phyloP scores from a whole-genome alignment of 805 yeast genomes.

The Lipomyces orientalis region DNA sequence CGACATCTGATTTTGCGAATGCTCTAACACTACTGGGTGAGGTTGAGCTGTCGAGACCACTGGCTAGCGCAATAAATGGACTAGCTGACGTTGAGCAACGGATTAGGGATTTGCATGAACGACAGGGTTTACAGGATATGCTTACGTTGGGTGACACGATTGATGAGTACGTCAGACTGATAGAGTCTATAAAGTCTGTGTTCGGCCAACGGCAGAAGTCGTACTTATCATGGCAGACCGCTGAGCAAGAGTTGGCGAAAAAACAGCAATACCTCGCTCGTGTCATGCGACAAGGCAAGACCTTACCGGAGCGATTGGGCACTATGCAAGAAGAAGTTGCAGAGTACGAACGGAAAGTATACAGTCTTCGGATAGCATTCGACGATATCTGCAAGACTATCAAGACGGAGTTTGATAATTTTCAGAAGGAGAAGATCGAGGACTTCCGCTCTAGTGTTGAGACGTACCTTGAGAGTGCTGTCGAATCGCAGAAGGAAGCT shows the following conservation, averaged over 20 bases:
- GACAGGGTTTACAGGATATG: constrained; percentile 83
- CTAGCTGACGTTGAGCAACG: constrained; percentile 76
- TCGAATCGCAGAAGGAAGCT: constrained; percentile 89
- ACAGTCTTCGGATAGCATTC: constrained; percentile 62
- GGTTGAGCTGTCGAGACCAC: constrained; percentile 71
- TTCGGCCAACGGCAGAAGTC: constrained; percentile 74
- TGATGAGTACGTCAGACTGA: constrained; percentile 82
- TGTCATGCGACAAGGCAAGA: constrained; percentile 52
- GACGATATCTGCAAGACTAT: constrained; percentile 69
- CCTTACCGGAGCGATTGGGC: constrained; percentile 68
- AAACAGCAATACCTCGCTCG: constrained; percentile 56
- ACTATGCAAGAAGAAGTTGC: constrained; percentile 64
- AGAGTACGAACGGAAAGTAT: constrained; percentile 59
- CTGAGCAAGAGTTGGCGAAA: constrained; percentile 56
- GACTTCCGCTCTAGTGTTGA: constrained; percentile 91
- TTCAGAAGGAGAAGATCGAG: constrained; percentile 75
- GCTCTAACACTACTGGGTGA: constrained; percentile 66
- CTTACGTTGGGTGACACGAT: constrained; percentile 83
- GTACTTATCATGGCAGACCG: constrained; percentile 52
- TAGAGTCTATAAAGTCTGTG: constrained; percentile 74
- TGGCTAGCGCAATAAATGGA: constrained; percentile 66
- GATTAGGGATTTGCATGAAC: constrained; percentile 72
- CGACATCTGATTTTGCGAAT: constrained; percentile 70
- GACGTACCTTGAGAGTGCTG: constrained; percentile 84
- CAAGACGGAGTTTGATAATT: constrained; percentile 65